These are phyloP conservation scores for Phytomonas sp. DNA, from an alignment of 208 protist species.

Conservation along the genomic window DNA sequence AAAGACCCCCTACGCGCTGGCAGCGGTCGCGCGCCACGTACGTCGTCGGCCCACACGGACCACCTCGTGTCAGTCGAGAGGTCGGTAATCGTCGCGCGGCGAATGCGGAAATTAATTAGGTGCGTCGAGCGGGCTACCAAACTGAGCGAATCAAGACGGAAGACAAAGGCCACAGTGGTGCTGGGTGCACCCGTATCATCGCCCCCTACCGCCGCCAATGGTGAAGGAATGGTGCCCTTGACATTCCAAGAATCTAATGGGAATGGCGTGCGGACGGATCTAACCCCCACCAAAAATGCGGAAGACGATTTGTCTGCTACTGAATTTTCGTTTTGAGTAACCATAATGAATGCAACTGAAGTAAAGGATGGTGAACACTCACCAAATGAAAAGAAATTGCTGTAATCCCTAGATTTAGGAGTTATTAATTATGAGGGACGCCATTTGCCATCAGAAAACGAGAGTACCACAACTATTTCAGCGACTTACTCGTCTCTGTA, in stretches of 20 bases:
- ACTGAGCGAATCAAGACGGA: slow-evolving; percentile 37
- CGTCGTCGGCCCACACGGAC: slow-evolving; percentile 6
- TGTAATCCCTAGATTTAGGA: background rate
- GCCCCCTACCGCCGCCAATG: background rate
- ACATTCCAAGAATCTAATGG: background rate
- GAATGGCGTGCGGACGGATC: background rate
- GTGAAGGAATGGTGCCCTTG: background rate
- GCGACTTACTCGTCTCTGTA: background rate
- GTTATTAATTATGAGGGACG: background rate
- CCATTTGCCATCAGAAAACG: background rate
- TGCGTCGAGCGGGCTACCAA: slow-evolving; percentile 66
- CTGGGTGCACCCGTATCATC: background rate
- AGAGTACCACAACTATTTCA: background rate
- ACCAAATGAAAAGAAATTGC: background rate
- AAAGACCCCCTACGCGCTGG: background rate
- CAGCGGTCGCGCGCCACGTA: background rate
- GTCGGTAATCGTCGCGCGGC: slow-evolving; percentile 69
- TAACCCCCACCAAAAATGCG: background rate
- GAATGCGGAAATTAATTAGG: slow-evolving; percentile 74
- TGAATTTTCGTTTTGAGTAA: slow-evolving; percentile 1
- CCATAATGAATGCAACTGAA: background rate
- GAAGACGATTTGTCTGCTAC: background rate
- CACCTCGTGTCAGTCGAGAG: slow-evolving; percentile 50
- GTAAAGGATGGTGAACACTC: background rate
- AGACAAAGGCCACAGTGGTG: slow-evolving; percentile 15